Evolutionary conservation across 129 eudicot species (phyloP).

Genomic region (Helichrysum umbraculigerum): DNA sequence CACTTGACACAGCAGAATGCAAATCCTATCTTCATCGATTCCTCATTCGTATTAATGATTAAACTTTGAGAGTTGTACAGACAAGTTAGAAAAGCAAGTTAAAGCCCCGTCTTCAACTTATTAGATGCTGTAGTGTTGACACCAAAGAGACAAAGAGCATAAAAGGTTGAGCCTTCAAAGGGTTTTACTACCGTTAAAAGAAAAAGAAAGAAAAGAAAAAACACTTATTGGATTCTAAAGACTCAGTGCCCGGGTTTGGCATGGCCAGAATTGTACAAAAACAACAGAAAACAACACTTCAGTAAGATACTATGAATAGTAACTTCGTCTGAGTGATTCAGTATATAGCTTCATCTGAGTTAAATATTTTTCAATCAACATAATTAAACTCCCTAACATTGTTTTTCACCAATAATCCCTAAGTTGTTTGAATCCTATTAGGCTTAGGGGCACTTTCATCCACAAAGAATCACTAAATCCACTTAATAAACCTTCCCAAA

Average conservation of each 20-base stretch:
- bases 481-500: slow-evolving; percentile 3
- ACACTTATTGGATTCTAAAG: not conserved
- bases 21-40: not conserved
- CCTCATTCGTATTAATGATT: not conserved
- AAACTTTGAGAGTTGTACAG: slow-evolving; percentile 4
- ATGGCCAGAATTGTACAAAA: no score
- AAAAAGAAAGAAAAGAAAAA: no score
- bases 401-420: not conserved
- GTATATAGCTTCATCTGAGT: not conserved
- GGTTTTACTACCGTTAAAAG: not conserved
- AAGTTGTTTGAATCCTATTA: not conserved
- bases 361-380: not conserved
- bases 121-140: not conserved
- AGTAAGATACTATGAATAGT: not conserved
- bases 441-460: not conserved
- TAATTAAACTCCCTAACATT: not conserved
- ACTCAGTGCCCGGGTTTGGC: not conserved
- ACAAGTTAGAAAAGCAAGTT: slow-evolving; percentile 25
- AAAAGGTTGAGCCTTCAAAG: not conserved
- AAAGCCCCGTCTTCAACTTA: not conserved
- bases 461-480: slow-evolving; percentile 10
- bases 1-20: slow-evolving; percentile 17
- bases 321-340: not conserved
- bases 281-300: not conserved
- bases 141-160: not conserved